Base-by-base conservation (phyloP, 2,329 filamentous ascomycete genomes). In the Penicillium sp. region DNA sequence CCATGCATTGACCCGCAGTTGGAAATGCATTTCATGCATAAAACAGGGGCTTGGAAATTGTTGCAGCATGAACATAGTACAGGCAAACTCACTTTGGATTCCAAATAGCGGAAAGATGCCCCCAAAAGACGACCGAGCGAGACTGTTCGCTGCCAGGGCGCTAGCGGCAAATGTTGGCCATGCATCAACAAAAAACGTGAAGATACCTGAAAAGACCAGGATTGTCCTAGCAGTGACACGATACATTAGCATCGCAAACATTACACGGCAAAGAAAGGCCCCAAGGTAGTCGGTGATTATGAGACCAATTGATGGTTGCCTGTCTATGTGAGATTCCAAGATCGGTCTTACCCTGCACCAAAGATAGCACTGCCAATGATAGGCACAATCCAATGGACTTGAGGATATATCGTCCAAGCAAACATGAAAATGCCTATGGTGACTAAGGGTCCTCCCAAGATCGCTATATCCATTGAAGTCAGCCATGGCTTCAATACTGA, bases 391-490 rank as follows among this genome's bases (percentile, higher is more conserved):
- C 86, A 93, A 73, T 90, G 87, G 45, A 96, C 82, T 2, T 70
- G 61, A 47, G 85, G 72, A 70, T 86, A 92, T 13, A 88, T 88
- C 4, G 89, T 91, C 89, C 91, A 96, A 8, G 85, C 91, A 74
- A 96, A 96, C 75, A 90, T 88, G 72, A 97, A 96, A 14, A 97
- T 75, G 7, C 90, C 90, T 52, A 89, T 78, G 5, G 91, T 90
- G 30, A 94, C 90, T 9, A 96, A 74, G 41, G 91, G 73, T 0
- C 86, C 86, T n/a, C 92, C 93, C 7, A 80, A 70, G 47, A 92
- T 88, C 18, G 86, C 74, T 75, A 32, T 38, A 11, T 16, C 14
- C 38, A 16, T 48, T 6, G 4, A 19, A 41, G 36, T 53, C n/a
- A 53, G 29, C 19, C 29, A 48, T 32, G 3, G 5, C 8, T 36